Evolutionary conservation across 768 basidiomycete species (phyloP).

Genomic region (Lactarius indigo): DNA sequence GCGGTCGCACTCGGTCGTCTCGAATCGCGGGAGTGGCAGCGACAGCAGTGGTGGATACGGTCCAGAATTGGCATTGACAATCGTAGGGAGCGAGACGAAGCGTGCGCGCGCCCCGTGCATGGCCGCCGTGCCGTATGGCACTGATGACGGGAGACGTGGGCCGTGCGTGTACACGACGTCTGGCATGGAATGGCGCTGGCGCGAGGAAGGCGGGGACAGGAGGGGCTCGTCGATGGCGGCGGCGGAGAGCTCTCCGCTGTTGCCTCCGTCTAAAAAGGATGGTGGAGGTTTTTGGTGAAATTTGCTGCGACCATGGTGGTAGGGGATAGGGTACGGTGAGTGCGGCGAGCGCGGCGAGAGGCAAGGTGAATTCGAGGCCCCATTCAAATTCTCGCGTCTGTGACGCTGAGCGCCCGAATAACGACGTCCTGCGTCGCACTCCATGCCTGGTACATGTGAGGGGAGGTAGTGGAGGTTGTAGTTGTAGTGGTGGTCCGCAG

Average conservation of each 20-base stretch:
- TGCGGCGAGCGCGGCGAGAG: slow-evolving; percentile 6
- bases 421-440: slow-evolving; percentile 13
- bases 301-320: background rate
- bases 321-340: slow-evolving; percentile 18
- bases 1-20: slow-evolving; percentile 16
- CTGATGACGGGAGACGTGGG: slow-evolving; percentile 8
- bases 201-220: background rate
- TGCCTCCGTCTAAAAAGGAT: background rate
- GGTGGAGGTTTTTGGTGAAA: background rate
- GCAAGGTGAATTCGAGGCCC: background rate
- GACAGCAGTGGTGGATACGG: background rate
- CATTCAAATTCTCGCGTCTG: slow-evolving; percentile 4
- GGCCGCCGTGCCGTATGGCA: background rate
- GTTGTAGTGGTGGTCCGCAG: background rate
- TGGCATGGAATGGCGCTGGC: slow-evolving; percentile 12
- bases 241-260: background rate
- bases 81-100: slow-evolving; percentile 17
- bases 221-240: background rate
- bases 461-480: background rate
- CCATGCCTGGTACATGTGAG: background rate
- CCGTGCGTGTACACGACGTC: slow-evolving; percentile 11
- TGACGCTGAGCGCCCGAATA: slow-evolving; percentile 8
- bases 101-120: slow-evolving; percentile 12
- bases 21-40: slow-evolving; percentile 2
- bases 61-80: background rate